Conservation (phyloP, 306 rosid genomes). For the Calophaca sinica region DNA sequence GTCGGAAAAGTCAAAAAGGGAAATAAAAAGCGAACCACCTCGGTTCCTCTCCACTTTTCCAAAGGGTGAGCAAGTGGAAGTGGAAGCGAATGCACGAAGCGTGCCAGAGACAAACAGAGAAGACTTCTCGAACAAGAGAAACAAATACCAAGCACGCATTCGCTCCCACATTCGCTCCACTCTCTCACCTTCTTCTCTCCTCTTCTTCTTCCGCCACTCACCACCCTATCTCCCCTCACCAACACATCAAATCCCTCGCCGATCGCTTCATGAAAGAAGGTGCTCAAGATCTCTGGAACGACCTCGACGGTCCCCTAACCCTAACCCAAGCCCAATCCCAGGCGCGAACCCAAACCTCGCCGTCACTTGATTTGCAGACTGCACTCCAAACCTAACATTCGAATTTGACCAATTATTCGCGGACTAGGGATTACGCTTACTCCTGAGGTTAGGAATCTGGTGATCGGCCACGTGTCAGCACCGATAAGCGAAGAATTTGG, state of each 20-base stretch:
- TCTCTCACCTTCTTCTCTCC: conserved; percentile 55
- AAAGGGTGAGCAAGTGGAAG: conserved; percentile 91
- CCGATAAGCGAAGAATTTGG: no score
- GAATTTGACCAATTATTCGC: conserved; percentile 24
- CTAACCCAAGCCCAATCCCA: neutral
- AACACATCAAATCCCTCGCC: no score
- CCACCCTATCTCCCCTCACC: conserved; percentile 70
- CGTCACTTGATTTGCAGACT: conserved; percentile 52
- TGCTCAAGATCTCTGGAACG: conserved; percentile 87
- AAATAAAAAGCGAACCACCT: no score
- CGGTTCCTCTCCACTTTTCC: no score
- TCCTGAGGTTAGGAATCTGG: conserved; percentile 40
- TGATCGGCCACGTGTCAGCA: neutral
- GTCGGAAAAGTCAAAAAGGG: no score
- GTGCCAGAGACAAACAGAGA: conserved; percentile 74
- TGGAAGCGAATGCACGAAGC: conserved; percentile 97
- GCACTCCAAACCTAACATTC: conserved; percentile 30
- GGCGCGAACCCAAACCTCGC: neutral
- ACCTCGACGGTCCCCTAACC: conserved; percentile 68
- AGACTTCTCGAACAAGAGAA: conserved; percentile 81
- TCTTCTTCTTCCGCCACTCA: conserved; percentile 50
- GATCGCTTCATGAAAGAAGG: conserved; percentile 78
- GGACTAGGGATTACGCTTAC: conserved; percentile 58
- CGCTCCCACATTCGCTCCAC: no score
- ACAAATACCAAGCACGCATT: conserved; percentile 86